phyloP scores from a whole-genome alignment of 176 grass and related monocot genomes.

The Bonia amplexicaulis region DNA sequence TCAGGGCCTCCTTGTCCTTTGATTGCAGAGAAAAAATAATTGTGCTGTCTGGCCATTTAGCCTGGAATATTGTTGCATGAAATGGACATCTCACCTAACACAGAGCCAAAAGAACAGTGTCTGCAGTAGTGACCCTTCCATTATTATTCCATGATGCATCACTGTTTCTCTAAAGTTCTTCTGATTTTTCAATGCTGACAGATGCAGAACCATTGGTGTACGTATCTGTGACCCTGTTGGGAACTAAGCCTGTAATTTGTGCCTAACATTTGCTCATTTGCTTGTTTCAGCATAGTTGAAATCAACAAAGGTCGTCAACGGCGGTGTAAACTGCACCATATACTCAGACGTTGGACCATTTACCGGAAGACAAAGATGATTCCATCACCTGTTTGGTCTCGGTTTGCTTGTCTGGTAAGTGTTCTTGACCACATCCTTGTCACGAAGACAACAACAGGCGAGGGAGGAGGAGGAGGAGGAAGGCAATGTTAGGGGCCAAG shows the following conservation, averaged over 20 bases:
- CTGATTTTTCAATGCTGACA: neutral
- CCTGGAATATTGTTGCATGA: neutral
- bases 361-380: conserved; percentile 21
- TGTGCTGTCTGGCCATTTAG: conserved; percentile 17
- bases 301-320: neutral
- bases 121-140: neutral
- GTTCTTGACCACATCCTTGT: conserved; percentile 37
- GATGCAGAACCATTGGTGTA: neutral
- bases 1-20: neutral
- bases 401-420: conserved; percentile 37
- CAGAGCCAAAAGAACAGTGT: neutral
- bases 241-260: neutral
- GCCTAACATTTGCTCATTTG: neutral
- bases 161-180: neutral
- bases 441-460: neutral
- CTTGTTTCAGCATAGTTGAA: neutral
- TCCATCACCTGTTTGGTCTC: neutral
- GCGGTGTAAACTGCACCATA: conserved; percentile 14
- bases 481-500: neutral
- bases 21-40: conserved; percentile 7
- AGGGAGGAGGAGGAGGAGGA: neutral
- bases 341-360: neutral
- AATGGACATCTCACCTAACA: conserved; percentile 36
- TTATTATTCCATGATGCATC: neutral
- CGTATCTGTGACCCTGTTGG: neutral